A percentile compares a stretch with the other conserved stretches of the same genome.
phyloP scores from a whole-genome alignment of 2,329 filamentous ascomycete species.

The Drechslerella coelobrocha region DNA sequence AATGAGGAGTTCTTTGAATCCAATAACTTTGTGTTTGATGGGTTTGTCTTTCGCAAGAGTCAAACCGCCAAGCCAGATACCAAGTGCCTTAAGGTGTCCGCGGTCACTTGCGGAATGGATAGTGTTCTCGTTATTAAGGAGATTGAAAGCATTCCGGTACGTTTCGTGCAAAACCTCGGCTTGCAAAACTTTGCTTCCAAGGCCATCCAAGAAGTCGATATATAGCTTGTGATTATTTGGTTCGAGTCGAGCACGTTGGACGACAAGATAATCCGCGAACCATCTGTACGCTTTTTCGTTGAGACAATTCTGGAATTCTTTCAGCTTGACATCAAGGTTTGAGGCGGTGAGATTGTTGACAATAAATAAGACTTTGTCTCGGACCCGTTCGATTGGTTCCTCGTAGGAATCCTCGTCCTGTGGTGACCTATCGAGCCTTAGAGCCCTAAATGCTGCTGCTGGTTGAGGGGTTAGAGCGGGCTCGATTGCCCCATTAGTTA shows the following conservation, averaged over 20 bases:
- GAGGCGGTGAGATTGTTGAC: conserved; percentile 94
- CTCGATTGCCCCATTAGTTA: conserved; percentile 37
- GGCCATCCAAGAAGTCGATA: conserved; percentile 82
- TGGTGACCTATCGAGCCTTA: conserved; percentile 75
- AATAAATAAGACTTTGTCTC: conserved; percentile 93
- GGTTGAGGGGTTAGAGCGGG: conserved; percentile 56
- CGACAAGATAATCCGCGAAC: conserved; percentile 94
- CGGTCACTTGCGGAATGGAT: conserved; percentile 84
- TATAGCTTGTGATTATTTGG: conserved; percentile 96
- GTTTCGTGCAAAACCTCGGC: conserved; percentile 91
- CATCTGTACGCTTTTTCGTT: conserved; percentile 86
- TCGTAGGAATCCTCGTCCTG: conserved; percentile 70
- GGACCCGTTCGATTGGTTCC: conserved; percentile 81
- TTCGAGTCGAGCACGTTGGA: conserved; percentile 94
- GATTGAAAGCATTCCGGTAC: conserved; percentile 80
- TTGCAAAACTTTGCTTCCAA: conserved; percentile 80
- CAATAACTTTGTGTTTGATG: conserved; percentile 94
- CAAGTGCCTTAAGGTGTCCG: conserved; percentile 88
- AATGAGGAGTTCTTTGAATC: conserved; percentile 92
- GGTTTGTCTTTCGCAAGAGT: conserved; percentile 93
- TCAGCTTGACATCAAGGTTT: conserved; percentile 83
- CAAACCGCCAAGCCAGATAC: conserved; percentile 88
- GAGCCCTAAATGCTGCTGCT: conserved; percentile 73
- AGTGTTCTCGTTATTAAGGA: conserved; percentile 89
- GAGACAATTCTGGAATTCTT: conserved; percentile 78